Evolutionary conservation across 371 early-diverging fungal species (phyloP).

Genomic region (Dichotomocladium elegans): DNA sequence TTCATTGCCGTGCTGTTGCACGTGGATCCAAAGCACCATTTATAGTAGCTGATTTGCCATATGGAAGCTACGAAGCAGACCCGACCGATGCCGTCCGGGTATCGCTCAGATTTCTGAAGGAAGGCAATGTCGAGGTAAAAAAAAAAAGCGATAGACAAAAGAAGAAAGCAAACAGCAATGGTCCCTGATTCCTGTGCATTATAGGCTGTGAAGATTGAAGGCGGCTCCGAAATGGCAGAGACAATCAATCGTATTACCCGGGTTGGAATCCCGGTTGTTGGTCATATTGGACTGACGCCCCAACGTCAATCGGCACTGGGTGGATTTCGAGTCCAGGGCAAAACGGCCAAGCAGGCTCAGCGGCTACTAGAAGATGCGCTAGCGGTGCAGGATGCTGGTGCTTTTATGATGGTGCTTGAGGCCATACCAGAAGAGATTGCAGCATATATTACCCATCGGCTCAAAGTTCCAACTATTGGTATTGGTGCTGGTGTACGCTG

Average conservation of each 20-base stretch:
- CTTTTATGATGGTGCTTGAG: constrained; percentile 89
- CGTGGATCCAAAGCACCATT: constrained; percentile 77
- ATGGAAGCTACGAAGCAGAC: constrained; percentile 84
- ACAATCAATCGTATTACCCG: constrained; percentile 70
- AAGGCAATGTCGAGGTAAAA: constrained; percentile 80
- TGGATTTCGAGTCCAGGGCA: constrained; percentile 92
- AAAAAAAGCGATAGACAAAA: background rate
- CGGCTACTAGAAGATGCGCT: constrained; percentile 80
- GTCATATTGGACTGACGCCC: constrained; percentile 93
- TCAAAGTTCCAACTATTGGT: constrained; percentile 91
- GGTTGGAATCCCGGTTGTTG: constrained; percentile 90
- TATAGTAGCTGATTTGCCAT: constrained; percentile 87
- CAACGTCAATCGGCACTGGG: constrained; percentile 85
- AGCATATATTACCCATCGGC: constrained; percentile 66
- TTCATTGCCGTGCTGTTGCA: constrained; percentile 89
- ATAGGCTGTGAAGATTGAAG: constrained; percentile 92
- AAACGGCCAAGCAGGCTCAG: constrained; percentile 73
- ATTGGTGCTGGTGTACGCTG: constrained; percentile 90
- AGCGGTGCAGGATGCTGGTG: constrained; percentile 90
- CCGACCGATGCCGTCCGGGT: constrained; percentile 71
- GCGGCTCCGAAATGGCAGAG: constrained; percentile 80
- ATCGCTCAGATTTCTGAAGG: constrained; percentile 79
- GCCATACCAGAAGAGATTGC: constrained; percentile 91
- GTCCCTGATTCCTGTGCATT: no score
- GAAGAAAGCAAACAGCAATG: no score